These are phyloP conservation scores for Penicillium sp. DNA, from an alignment of 2,329 filamentous ascomycete species.

Conservation along the genomic window DNA sequence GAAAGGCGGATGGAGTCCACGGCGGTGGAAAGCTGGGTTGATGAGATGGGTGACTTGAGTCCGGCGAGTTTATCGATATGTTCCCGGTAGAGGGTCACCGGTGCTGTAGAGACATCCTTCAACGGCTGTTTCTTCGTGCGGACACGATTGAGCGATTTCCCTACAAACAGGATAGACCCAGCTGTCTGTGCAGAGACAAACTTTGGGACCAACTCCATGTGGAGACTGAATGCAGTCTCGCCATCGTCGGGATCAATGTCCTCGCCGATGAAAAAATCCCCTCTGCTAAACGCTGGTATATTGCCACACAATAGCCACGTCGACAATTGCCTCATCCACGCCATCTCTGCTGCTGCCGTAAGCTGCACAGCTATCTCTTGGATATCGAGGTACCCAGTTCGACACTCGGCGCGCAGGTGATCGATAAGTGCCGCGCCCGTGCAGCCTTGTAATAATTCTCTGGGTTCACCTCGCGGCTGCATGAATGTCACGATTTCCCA, in stretches of 20 bases:
- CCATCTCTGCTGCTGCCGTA: constrained; percentile 71
- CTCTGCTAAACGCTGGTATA: constrained; percentile 66
- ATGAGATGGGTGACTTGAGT: constrained; percentile 67
- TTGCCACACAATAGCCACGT: constrained; percentile 88
- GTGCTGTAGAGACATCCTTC: constrained; percentile 38
- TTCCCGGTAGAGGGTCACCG: constrained; percentile 49
- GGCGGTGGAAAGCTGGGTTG: constrained; percentile 62
- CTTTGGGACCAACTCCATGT: constrained; percentile 61
- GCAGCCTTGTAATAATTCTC: constrained; percentile 37
- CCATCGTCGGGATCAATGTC: constrained; percentile 36
- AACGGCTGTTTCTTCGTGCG: constrained; percentile 46
- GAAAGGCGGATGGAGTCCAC: constrained; percentile 73
- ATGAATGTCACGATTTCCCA: constrained; percentile 69
- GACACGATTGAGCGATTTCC: constrained; percentile 81
- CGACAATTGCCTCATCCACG: constrained; percentile 85
- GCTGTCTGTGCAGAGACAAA: constrained; percentile 73
- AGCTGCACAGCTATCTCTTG: constrained; percentile 69
- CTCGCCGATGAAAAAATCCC: constrained; percentile 78
- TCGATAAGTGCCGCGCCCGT: constrained; percentile 72
- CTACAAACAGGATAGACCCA: constrained; percentile 81
- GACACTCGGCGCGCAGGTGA: constrained; percentile 65
- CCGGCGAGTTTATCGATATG: constrained; percentile 56
- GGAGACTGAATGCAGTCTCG: constrained; percentile 52
- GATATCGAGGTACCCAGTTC: constrained; percentile 84
- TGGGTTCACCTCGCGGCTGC: constrained; percentile 38